Percentiles rank a stretch among this genome's conserved stretches.
Conservation (phyloP, 305 asterid genomes). For the Fraxinus xanthoxyloides region DNA sequence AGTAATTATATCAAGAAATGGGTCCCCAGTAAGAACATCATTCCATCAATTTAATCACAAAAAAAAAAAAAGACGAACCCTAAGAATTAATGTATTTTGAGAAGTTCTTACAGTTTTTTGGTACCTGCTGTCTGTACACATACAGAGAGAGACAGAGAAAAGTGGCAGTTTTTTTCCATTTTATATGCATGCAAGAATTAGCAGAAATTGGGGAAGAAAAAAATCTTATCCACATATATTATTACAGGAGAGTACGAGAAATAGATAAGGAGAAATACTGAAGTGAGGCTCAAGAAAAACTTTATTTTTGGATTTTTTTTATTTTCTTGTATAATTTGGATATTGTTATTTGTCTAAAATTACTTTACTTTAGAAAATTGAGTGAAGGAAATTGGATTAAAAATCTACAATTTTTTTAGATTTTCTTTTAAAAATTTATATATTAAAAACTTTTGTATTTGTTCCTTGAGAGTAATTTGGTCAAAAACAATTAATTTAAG, state of each 20-base stretch:
- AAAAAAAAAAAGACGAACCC: background rate
- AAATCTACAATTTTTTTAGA: too few relatives aligned
- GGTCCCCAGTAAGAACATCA: background rate
- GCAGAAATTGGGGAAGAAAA: background rate
- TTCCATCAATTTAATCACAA: background rate
- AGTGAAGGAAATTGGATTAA: background rate
- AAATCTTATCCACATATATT: conserved; percentile 30
- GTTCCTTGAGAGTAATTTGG: background rate
- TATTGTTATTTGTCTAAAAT: background rate
- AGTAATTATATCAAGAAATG: conserved; percentile 4
- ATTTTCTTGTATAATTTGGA: background rate
- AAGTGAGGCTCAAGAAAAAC: background rate
- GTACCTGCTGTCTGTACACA: conserved; percentile 21
- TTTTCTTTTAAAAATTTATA: too few relatives aligned
- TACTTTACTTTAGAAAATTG: background rate
- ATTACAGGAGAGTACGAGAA: background rate
- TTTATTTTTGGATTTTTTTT: background rate
- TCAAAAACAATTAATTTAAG: too few relatives aligned
- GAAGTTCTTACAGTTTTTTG: background rate
- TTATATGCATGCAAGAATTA: background rate
- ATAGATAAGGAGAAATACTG: background rate
- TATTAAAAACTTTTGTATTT: too few relatives aligned
- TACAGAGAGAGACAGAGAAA: background rate
- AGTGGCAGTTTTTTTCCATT: background rate
- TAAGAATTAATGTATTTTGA: background rate